phyloP scores from a whole-genome alignment of 345 rosid genomes.

The Physaria fendleri region DNA sequence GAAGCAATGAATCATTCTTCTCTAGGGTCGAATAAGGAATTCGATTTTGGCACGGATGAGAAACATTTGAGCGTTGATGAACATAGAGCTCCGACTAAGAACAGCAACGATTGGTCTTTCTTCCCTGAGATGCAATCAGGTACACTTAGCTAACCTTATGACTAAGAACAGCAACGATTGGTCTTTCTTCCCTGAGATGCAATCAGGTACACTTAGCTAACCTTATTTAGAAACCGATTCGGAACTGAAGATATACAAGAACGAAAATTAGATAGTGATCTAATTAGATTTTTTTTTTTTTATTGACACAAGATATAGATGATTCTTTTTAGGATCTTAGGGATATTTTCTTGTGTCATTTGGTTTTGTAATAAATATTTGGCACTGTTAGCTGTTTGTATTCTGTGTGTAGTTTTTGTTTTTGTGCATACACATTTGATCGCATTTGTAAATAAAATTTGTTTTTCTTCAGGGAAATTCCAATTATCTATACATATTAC shows the following conservation, averaged over 20 bases:
- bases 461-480: background rate
- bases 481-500: background rate
- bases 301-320: background rate
- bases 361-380: conserved; percentile 23
- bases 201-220: conserved; percentile 54
- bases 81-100: conserved; percentile 30
- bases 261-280: background rate
- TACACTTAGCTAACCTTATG: conserved; percentile 44
- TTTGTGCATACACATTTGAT: background rate
- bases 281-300: background rate
- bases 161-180: conserved; percentile 36
- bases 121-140: conserved; percentile 71
- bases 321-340: conserved; percentile 8
- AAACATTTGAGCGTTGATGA: conserved; percentile 44
- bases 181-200: conserved; percentile 84
- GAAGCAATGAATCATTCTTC: conserved; percentile 37
- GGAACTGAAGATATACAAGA: conserved; percentile 12
- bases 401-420: background rate
- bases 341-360: background rate
- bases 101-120: conserved; percentile 53
- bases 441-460: conserved; percentile 9
- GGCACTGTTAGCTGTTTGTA: conserved; percentile 17
- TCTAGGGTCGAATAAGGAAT: conserved; percentile 55
- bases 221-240: conserved; percentile 3
- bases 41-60: conserved; percentile 59